Evolutionary conservation across 208 protist genomes (phyloP).

Genomic region (Trypanosoma melophagium): DNA sequence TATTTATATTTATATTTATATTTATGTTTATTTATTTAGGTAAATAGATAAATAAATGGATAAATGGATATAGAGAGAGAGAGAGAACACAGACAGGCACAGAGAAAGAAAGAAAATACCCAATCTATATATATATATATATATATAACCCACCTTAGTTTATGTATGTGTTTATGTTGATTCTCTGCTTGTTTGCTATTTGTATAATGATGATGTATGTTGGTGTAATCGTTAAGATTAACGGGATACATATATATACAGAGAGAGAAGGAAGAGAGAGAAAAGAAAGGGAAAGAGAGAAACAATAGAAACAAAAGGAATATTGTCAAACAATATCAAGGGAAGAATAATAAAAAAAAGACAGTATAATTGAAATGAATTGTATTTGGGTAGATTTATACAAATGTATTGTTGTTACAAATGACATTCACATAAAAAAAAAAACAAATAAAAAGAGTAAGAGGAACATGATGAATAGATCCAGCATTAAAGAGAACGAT

Average conservation of each 20-base stretch:
- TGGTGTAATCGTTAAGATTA: too few species aligned
- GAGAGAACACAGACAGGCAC: neutral
- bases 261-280: too few species aligned
- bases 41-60: neutral
- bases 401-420: neutral
- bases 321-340: neutral
- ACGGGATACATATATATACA: too few species aligned
- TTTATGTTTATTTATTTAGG: neutral
- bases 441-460: too few species aligned
- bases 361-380: neutral
- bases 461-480: too few species aligned
- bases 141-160: too few species aligned
- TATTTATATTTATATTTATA: too few species aligned
- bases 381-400: neutral
- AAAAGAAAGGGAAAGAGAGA: neutral
- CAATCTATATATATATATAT: neutral
- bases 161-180: too few species aligned
- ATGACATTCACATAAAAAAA: too few species aligned
- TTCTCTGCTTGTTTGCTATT: too few species aligned
- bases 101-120: neutral
- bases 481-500: too few species aligned
- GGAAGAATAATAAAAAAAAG: slow-evolving; percentile 15
- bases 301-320: neutral
- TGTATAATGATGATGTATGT: too few species aligned
- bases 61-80: neutral